phyloP scores from a whole-genome alignment of 371 early-diverging fungal genomes.

The Apophysomyces trapeziformis region DNA sequence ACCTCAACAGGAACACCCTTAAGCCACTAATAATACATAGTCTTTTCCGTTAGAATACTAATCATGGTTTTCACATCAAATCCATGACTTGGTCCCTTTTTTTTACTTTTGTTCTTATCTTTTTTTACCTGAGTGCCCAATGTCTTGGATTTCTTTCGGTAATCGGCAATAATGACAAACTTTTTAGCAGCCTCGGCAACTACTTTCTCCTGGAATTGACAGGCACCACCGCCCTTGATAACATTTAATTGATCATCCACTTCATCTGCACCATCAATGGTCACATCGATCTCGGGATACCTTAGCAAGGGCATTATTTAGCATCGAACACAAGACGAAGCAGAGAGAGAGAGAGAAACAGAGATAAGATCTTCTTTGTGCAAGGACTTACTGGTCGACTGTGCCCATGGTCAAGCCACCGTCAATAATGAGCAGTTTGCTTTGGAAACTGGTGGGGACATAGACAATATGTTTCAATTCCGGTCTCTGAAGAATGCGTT shows the following conservation, averaged over 20 bases:
- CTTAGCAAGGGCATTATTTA: constrained; percentile 18
- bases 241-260: constrained; percentile 78
- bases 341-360: no score
- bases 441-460: constrained; percentile 93
- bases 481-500: constrained; percentile 72
- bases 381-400: constrained; percentile 66
- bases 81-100: no score
- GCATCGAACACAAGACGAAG: no score
- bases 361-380: no score
- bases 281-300: constrained; percentile 78
- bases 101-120: no score
- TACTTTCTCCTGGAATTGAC: constrained; percentile 92
- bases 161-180: constrained; percentile 88
- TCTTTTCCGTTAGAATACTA: no score
- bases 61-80: no score
- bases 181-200: constrained; percentile 81
- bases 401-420: constrained; percentile 68
- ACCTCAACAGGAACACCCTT: constrained; percentile 92
- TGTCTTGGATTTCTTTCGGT: constrained; percentile 76
- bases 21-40: constrained; percentile 57
- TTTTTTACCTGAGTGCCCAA: constrained; percentile 70
- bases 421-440: constrained; percentile 76
- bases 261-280: constrained; percentile 94
- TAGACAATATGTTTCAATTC: constrained; percentile 70
- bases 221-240: constrained; percentile 95